Evolutionary conservation across 768 basidiomycete genomes (phyloP).

Genomic region (Auriscalpium microsporum): DNA sequence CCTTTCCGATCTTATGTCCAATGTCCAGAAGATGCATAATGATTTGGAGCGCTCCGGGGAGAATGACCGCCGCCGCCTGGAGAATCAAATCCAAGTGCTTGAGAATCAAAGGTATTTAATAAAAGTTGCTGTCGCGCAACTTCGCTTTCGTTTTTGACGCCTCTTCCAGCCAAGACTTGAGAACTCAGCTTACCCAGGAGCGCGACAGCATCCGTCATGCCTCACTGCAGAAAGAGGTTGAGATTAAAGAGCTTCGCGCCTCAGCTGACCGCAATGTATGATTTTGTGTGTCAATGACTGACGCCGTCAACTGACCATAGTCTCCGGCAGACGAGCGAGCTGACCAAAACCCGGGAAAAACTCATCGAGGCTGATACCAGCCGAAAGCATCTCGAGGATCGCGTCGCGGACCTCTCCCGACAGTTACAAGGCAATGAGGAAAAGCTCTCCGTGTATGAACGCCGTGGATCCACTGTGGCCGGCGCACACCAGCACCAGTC

Average conservation of each 20-base stretch:
- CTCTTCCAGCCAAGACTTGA: slow-evolving; percentile 57
- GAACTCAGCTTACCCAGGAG: slow-evolving; percentile 61
- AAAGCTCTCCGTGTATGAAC: slow-evolving; percentile 82
- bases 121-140: background rate
- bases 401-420: slow-evolving; percentile 49
- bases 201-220: slow-evolving; percentile 66
- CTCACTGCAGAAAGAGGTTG: slow-evolving; percentile 75
- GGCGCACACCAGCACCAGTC: slow-evolving; percentile 28
- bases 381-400: slow-evolving; percentile 70
- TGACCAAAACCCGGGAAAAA: slow-evolving; percentile 60
- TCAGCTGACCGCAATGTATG: slow-evolving; percentile 66
- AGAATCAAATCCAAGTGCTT: slow-evolving; percentile 69
- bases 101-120: slow-evolving; percentile 66
- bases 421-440: slow-evolving; percentile 73
- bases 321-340: slow-evolving; percentile 45
- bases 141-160: background rate
- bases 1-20: slow-evolving; percentile 79
- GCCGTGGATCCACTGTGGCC: slow-evolving; percentile 34
- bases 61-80: slow-evolving; percentile 75
- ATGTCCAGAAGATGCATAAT: slow-evolving; percentile 84
- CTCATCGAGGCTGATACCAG: slow-evolving; percentile 69
- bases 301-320: slow-evolving; percentile 10
- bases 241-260: slow-evolving; percentile 63
- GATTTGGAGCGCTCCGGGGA: slow-evolving; percentile 79
- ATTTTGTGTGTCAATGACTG: background rate